Evolutionary conservation across 139 green algal species (phyloP).

Genomic region (Medakamo hakoo): DNA sequence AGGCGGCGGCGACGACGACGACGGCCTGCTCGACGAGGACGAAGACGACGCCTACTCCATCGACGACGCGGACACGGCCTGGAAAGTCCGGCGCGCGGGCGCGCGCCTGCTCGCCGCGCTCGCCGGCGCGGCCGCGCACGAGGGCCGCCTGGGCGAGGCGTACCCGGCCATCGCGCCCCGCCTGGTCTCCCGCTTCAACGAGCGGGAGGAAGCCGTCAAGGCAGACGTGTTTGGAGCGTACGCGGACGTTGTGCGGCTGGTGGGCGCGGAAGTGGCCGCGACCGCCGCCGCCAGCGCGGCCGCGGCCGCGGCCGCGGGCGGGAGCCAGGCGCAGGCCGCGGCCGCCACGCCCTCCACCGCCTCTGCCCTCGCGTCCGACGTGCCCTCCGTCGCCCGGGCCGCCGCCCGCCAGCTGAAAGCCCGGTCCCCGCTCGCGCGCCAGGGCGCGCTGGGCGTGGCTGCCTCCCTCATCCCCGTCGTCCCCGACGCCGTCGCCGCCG

Average conservation of each 20-base stretch:
- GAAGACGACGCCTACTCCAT: slow-evolving; percentile 58
- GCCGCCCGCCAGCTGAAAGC: slow-evolving; percentile 33
- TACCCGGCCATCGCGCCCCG: slow-evolving; percentile 20
- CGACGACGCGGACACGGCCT: slow-evolving; percentile 91
- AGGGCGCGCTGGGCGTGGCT: not conserved
- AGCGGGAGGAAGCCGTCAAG: slow-evolving; percentile 89
- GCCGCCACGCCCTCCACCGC: no score
- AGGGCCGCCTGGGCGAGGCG: not conserved
- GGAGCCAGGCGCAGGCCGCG: no score
- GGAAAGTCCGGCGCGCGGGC: slow-evolving; percentile 80
- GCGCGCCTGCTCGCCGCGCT: slow-evolving; percentile 48
- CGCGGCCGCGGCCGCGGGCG: no score
- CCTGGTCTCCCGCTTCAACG: slow-evolving; percentile 61
- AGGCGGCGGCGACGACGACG: slow-evolving; percentile 24
- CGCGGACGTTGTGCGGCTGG: slow-evolving; percentile 46
- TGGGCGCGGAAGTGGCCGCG: slow-evolving; percentile 9
- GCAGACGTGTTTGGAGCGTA: slow-evolving; percentile 55
- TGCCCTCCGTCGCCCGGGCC: slow-evolving; percentile 28
- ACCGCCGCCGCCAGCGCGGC: not conserved
- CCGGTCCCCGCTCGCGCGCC: no score
- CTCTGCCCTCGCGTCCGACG: slow-evolving; percentile 6
- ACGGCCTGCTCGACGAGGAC: slow-evolving; percentile 25
- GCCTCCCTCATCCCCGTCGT: not conserved
- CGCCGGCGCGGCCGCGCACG: not conserved
- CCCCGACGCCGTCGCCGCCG: not conserved